These are phyloP conservation scores for Lolium perenne DNA, from an alignment of 176 grass and related monocot species.

Conservation along the genomic window DNA sequence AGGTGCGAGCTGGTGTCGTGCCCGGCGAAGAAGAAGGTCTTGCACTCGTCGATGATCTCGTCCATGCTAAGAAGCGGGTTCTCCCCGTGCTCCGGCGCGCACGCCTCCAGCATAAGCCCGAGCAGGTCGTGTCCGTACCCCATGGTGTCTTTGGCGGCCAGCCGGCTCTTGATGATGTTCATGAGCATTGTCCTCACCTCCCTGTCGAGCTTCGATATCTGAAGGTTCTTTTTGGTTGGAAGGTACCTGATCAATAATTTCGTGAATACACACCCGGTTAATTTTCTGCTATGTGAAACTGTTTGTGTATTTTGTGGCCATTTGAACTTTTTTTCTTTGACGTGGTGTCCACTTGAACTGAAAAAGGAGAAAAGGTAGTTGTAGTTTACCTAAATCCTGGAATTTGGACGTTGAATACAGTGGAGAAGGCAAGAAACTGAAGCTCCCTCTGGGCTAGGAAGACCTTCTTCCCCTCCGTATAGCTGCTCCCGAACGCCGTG, in stretches of 20 bases:
- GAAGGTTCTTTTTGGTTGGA: slow-evolving; percentile 29
- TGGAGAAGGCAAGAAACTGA: slow-evolving; percentile 24
- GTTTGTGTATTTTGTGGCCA: neutral
- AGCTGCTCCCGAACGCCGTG: slow-evolving; percentile 52
- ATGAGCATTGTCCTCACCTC: slow-evolving; percentile 39
- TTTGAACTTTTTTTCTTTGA: neutral
- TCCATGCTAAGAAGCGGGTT: slow-evolving; percentile 47
- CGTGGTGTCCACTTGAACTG: neutral
- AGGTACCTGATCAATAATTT: slow-evolving; percentile 14
- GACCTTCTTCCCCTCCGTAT: slow-evolving; percentile 33
- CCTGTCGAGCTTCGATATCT: slow-evolving; percentile 36
- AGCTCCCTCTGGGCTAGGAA: slow-evolving; percentile 43
- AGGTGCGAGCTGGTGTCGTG: slow-evolving; percentile 59
- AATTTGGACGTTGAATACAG: slow-evolving; percentile 9
- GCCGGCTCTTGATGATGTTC: slow-evolving; percentile 14
- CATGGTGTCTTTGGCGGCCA: neutral
- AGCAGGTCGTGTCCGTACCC: slow-evolving; percentile 48
- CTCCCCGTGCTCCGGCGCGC: neutral
- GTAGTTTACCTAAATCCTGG: slow-evolving; percentile 21
- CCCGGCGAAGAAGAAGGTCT: slow-evolving; percentile 68
- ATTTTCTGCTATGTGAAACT: neutral
- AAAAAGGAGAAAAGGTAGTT: neutral
- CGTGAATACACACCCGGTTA: neutral
- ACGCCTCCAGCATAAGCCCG: slow-evolving; percentile 46
- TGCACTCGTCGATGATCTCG: slow-evolving; percentile 68